Conservation (phyloP, 108 stramenopile species). For the Pseudonitzschia multiseries region DNA sequence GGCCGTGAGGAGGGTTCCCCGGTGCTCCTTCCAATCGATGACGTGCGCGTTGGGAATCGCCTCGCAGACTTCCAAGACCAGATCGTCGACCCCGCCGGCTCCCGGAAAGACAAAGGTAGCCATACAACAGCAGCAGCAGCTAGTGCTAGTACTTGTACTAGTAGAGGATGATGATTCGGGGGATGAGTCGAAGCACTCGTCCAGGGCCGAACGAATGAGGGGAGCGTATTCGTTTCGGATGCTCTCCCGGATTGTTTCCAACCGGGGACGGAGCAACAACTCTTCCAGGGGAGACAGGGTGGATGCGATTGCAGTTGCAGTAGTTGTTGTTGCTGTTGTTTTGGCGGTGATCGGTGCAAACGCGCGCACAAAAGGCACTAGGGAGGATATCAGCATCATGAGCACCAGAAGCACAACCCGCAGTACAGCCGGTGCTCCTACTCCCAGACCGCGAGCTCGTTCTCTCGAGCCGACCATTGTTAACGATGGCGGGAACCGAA, state of each 20-base stretch:
- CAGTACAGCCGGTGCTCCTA: too few relatives aligned
- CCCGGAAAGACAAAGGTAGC: constrained; percentile 38
- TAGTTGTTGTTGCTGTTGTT: background rate
- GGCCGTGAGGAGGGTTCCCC: constrained; percentile 34
- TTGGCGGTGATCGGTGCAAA: background rate
- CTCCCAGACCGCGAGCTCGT: background rate
- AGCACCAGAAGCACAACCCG: background rate
- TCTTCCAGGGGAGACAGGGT: constrained; percentile 27
- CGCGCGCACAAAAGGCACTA: background rate
- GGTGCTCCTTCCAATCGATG: constrained; percentile 29
- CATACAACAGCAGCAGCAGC: too few relatives aligned
- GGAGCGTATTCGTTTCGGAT: constrained; percentile 14
- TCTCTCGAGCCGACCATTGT: too few relatives aligned
- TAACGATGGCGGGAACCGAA: too few relatives aligned
- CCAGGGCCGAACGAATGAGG: background rate
- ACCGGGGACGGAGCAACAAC: constrained; percentile 13
- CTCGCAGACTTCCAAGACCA: constrained; percentile 25
- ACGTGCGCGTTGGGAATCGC: constrained; percentile 14
- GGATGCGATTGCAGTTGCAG: background rate
- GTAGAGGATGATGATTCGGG: too few relatives aligned
- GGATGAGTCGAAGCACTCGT: too few relatives aligned
- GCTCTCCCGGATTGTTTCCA: constrained; percentile 15
- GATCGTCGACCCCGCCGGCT: constrained; percentile 39
- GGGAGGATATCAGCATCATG: background rate
- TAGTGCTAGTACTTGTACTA: too few relatives aligned